Percentiles rank a stretch among this genome's conserved stretches.
Evolutionary conservation across 805 yeast species (phyloP).

Genomic region (Wilhelminamyces savonicus): DNA sequence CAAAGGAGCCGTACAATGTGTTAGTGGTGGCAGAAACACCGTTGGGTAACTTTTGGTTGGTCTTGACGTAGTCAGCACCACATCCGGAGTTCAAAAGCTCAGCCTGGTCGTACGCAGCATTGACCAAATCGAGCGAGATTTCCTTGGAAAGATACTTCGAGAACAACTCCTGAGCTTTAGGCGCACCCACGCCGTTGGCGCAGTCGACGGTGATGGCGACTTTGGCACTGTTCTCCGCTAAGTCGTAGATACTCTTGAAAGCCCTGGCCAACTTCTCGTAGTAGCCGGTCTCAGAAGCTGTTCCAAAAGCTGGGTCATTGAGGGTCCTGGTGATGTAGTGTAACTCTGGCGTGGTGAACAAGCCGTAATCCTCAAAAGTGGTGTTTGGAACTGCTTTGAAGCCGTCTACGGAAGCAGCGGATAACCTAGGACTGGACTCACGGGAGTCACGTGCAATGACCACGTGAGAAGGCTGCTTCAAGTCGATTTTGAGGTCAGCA

Average conservation of each 20-base stretch:
- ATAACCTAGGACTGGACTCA: conserved; percentile 67
- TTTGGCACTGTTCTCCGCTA: conserved; percentile 12
- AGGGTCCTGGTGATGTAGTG: conserved; percentile 75
- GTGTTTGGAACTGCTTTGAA: conserved; percentile 41
- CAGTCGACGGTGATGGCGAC: conserved; percentile 68
- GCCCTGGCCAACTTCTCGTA: conserved; percentile 54
- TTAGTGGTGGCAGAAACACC: conserved; percentile 38
- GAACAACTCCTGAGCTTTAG: conserved; percentile 51
- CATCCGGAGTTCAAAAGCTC: conserved; percentile 64
- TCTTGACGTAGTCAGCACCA: conserved; percentile 95
- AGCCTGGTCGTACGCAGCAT: conserved; percentile 51
- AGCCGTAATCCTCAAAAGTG: conserved; percentile 48
- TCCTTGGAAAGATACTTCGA: conserved; percentile 31
- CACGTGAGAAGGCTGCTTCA: conserved; percentile 37
- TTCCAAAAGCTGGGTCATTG: conserved; percentile 64
- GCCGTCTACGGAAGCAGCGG: conserved; percentile 56
- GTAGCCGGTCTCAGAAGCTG: conserved; percentile 62
- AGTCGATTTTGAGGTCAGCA: conserved; percentile 39
- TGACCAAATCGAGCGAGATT: conserved; percentile 42
- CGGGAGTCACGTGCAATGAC: conserved; percentile 85
- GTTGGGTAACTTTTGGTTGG: conserved; percentile 72
- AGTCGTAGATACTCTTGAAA: conserved; percentile 37
- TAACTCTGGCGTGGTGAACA: conserved; percentile 89
- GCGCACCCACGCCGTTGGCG: conserved; percentile 97
- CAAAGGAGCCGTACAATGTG: conserved; percentile 73